Percentiles rank a stretch among this genome's conserved stretches.
Conservation (phyloP, 345 rosid genomes). For the Sisymbrium irio region DNA sequence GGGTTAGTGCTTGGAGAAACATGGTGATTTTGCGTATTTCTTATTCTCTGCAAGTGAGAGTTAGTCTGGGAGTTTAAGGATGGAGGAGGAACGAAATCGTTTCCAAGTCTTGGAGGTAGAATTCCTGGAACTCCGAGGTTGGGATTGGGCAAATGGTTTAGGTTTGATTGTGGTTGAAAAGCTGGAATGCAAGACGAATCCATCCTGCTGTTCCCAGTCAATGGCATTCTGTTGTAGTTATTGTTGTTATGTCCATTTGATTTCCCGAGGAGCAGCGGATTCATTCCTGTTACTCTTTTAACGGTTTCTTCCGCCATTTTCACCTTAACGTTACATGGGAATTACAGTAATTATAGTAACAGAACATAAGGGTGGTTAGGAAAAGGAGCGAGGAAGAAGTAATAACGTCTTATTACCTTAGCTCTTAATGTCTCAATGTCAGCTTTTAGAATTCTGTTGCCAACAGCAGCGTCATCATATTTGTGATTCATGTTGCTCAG, state of each 20-base stretch:
- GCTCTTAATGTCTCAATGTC: conserved; percentile 90
- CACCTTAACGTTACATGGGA: conserved; percentile 46
- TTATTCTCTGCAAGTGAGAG: conserved; percentile 19
- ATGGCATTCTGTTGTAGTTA: conserved; percentile 39
- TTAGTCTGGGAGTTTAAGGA: conserved; percentile 20
- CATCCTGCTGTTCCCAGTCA: conserved; percentile 29
- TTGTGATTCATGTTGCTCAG: conserved; percentile 71
- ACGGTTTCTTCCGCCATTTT: conserved; percentile 99
- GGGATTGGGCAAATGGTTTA: conserved; percentile 22
- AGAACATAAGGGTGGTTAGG: background rate
- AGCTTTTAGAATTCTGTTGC: conserved; percentile 90
- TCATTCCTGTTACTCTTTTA: conserved; percentile 78
- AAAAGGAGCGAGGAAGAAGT: background rate
- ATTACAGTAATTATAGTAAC: background rate
- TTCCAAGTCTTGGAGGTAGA: conserved; percentile 27
- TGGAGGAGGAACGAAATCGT: conserved; percentile 23
- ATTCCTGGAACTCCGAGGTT: background rate
- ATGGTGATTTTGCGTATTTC: conserved; percentile 21
- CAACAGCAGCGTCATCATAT: conserved; percentile 75
- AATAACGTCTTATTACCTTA: conserved; percentile 46
- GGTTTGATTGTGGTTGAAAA: conserved; percentile 34
- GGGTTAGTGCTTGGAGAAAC: conserved; percentile 16
- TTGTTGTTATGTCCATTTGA: conserved; percentile 39
- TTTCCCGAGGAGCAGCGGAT: conserved; percentile 63
- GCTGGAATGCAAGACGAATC: conserved; percentile 27